Conservation (phyloP, 2,329 filamentous ascomycete species). For the Byssoonygena ceratinophila region DNA sequence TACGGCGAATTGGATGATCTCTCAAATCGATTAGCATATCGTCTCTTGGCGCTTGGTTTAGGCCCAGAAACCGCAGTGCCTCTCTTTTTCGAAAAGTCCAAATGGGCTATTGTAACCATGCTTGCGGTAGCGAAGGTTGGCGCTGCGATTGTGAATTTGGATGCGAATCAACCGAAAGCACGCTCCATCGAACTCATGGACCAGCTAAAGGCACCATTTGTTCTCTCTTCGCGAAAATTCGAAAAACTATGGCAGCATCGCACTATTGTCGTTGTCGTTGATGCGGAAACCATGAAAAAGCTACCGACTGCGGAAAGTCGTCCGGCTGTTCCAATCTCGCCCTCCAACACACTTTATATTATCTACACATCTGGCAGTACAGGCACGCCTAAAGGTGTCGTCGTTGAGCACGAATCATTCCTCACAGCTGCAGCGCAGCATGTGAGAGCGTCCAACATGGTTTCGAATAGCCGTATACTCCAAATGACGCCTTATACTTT, state of each 20-base stretch:
- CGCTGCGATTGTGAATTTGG: neutral
- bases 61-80: neutral
- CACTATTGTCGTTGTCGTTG: neutral
- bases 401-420: neutral
- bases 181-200: neutral
- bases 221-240: neutral
- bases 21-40: constrained; percentile 54
- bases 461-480: constrained; percentile 22
- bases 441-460: constrained; percentile 27
- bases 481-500: constrained; percentile 37
- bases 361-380: constrained; percentile 13
- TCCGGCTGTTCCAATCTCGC: constrained; percentile 18
- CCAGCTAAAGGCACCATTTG: neutral
- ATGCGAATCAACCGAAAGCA: neutral
- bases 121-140: constrained; percentile 1
- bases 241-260: neutral
- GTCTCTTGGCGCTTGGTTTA: constrained; percentile 36
- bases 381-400: constrained; percentile 8
- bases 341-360: constrained; percentile 30
- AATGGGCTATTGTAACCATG: neutral
- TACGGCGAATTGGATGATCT: constrained; percentile 54
- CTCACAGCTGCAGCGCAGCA: constrained; percentile 48
- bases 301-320: neutral
- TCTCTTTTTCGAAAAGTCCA: constrained; percentile 2
- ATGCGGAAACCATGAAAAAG: neutral